Evolutionary conservation across 2,329 filamentous ascomycete genomes (phyloP).

Genomic region (Fusarium longipes): DNA sequence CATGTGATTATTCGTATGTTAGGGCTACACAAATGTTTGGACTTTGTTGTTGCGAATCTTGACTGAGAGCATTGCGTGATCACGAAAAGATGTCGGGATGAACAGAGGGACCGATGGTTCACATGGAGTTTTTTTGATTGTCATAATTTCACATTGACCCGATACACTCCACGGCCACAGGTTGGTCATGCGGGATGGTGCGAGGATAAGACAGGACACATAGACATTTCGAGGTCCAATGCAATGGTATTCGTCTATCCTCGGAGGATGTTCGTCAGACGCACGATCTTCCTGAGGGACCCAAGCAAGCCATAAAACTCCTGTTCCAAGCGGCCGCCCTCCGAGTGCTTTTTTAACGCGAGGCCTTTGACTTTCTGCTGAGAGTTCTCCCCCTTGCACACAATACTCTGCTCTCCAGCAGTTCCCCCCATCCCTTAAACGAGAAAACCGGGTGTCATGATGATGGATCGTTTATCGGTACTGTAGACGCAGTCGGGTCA

Average conservation of each 20-base stretch:
- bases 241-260: slow-evolving; percentile 59
- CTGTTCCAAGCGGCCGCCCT: slow-evolving; percentile 59
- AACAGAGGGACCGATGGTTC: slow-evolving; percentile 1
- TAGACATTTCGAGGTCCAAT: slow-evolving; percentile 49
- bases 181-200: slow-evolving; percentile 21
- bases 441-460: slow-evolving; percentile 44
- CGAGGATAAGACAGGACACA: slow-evolving; percentile 28
- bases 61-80: background rate
- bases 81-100: background rate
- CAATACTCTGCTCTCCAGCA: slow-evolving; percentile 36
- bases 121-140: slow-evolving; percentile 30
- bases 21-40: background rate
- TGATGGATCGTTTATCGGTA: slow-evolving; percentile 53
- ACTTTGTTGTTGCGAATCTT: background rate
- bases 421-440: slow-evolving; percentile 35
- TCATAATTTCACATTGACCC: slow-evolving; percentile 37
- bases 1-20: background rate
- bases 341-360: slow-evolving; percentile 53
- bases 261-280: slow-evolving; percentile 57
- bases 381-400: slow-evolving; percentile 43
- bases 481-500: slow-evolving; percentile 42
- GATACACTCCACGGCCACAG: slow-evolving; percentile 27
- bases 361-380: slow-evolving; percentile 49
- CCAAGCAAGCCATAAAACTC: slow-evolving; percentile 60
- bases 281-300: slow-evolving; percentile 56